Conservation (phyloP, 2,329 filamentous ascomycete species). For the Talaromyces funiculosus region DNA sequence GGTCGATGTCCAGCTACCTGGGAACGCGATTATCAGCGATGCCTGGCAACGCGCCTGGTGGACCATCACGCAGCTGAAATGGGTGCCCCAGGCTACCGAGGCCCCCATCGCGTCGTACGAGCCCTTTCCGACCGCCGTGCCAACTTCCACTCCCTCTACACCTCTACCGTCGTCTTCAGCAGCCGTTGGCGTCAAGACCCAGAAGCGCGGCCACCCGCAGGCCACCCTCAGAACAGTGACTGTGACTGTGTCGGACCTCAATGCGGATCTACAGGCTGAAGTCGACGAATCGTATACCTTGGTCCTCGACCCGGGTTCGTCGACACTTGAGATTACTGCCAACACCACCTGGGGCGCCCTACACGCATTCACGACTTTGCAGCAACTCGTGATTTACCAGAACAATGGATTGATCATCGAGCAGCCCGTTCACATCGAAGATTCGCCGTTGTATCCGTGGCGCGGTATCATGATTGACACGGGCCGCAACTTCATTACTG, state of each 20-base stretch:
- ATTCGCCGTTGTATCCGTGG: conserved; percentile 49
- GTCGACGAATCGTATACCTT: conserved; percentile 55
- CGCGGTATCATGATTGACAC: conserved; percentile 53
- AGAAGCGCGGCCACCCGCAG: neutral
- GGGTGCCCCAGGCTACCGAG: conserved; percentile 51
- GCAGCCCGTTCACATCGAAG: conserved; percentile 48
- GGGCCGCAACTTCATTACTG: conserved; percentile 50
- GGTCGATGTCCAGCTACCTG: conserved; percentile 35
- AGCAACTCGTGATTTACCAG: conserved; percentile 49
- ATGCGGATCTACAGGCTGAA: conserved; percentile 49
- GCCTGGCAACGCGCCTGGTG: conserved; percentile 49
- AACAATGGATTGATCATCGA: conserved; percentile 43
- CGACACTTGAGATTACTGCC: conserved; percentile 42
- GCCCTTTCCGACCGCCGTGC: conserved; percentile 44
- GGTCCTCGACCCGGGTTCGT: conserved; percentile 36
- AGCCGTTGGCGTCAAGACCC: neutral
- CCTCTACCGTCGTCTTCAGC: neutral
- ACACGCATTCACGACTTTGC: conserved; percentile 53
- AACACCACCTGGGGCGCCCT: conserved; percentile 51
- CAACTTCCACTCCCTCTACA: neutral
- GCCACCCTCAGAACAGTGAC: conserved; percentile 38
- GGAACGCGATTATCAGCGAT: conserved; percentile 36
- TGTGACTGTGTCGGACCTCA: conserved; percentile 41
- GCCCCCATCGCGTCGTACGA: conserved; percentile 47
- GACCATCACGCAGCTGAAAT: conserved; percentile 47